A percentile compares a stretch with the other conserved stretches of the same genome.
Conservation (phyloP, 352 stramenopile species). For the Pythium brachiatum region DNA sequence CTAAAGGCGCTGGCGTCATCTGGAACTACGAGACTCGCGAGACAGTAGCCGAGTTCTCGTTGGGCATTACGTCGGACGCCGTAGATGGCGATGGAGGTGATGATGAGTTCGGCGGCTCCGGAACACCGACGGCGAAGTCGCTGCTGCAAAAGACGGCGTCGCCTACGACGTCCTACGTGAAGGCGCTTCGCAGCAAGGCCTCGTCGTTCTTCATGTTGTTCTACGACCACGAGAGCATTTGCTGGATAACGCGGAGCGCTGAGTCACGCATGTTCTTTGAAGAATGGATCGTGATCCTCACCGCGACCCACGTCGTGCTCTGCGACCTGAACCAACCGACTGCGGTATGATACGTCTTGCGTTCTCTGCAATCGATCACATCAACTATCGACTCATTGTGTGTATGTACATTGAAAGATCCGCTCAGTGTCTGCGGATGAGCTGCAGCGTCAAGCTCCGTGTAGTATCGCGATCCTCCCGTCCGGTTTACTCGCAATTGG, state of each 20-base stretch:
- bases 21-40: slow-evolving; percentile 78
- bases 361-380: background rate
- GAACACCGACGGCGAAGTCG: slow-evolving; percentile 28
- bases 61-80: slow-evolving; percentile 49
- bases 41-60: slow-evolving; percentile 58
- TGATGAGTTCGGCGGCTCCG: slow-evolving; percentile 14
- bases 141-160: slow-evolving; percentile 40
- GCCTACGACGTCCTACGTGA: slow-evolving; percentile 52
- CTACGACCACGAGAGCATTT: slow-evolving; percentile 71
- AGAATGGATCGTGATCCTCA: slow-evolving; percentile 67
- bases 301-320: slow-evolving; percentile 56
- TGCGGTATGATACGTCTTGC: slow-evolving; percentile 29
- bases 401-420: slow-evolving; percentile 21
- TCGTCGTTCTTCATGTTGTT: slow-evolving; percentile 63
- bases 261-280: slow-evolving; percentile 59
- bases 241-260: slow-evolving; percentile 31
- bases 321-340: slow-evolving; percentile 70
- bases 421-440: slow-evolving; percentile 48
- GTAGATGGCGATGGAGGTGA: slow-evolving; percentile 18
- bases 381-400: background rate
- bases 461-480: slow-evolving; percentile 57
- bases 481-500: slow-evolving; percentile 66
- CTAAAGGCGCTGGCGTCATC: slow-evolving; percentile 53
- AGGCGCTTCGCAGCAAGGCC: slow-evolving; percentile 37
- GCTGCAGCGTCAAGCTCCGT: slow-evolving; percentile 56